Conservation (phyloP, 2,329 filamentous ascomycete species). For the Aspergillus tubingensis region DNA sequence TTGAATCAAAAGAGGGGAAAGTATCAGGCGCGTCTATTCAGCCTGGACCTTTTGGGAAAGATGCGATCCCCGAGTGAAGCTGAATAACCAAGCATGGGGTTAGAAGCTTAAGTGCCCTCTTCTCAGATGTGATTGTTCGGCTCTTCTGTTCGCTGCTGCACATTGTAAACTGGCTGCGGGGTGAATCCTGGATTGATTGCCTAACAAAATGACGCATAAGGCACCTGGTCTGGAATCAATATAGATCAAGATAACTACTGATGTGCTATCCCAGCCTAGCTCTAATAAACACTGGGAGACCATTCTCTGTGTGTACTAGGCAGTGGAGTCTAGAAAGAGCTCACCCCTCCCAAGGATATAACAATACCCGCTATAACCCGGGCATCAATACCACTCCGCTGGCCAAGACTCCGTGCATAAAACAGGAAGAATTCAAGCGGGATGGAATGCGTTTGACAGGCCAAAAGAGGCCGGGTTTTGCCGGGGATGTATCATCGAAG, state of each 20-base stretch:
- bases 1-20: no score
- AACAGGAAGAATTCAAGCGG: not conserved
- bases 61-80: no score
- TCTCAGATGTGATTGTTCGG: no score
- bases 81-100: no score
- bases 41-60: no score
- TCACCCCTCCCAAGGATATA: not conserved
- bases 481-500: not conserved
- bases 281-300: not conserved
- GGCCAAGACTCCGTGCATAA: not conserved
- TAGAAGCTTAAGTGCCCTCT: no score
- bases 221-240: slow-evolving; percentile 11
- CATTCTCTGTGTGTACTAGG: not conserved
- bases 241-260: not conserved
- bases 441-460: not conserved
- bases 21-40: no score
- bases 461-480: not conserved
- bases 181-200: no score
- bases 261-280: not conserved
- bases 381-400: not conserved
- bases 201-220: slow-evolving; percentile 15
- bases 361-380: not conserved
- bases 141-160: no score
- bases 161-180: no score
- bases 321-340: not conserved